A percentile compares a stretch with the other conserved stretches of the same genome.
These are phyloP conservation scores for Apiospora kogelbergensis DNA, from an alignment of 2,329 filamentous ascomycete genomes.

Conservation along the genomic window DNA sequence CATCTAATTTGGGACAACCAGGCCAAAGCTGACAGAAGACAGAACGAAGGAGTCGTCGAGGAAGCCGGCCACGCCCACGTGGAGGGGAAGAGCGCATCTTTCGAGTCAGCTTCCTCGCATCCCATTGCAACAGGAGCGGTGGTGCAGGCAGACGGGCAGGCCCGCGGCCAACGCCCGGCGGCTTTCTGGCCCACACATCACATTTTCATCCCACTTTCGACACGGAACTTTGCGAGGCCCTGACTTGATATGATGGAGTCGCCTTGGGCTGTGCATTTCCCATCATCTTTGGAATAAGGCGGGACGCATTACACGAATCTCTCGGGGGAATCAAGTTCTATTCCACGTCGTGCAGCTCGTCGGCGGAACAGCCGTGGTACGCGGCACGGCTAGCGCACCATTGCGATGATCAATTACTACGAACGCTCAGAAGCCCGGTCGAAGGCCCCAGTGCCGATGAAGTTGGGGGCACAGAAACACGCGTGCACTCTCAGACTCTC, in stretches of 20 bases:
- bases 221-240: neutral
- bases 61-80: neutral
- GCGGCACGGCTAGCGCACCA: neutral
- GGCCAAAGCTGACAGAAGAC: neutral
- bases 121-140: neutral
- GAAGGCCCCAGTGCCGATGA: neutral
- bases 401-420: constrained; percentile 4
- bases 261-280: neutral
- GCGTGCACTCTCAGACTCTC: neutral
- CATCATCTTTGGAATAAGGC: neutral
- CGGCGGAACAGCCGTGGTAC: neutral
- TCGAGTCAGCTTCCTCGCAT: neutral
- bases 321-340: neutral
- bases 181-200: neutral
- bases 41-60: neutral
- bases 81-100: neutral
- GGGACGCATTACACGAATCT: neutral
- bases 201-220: neutral
- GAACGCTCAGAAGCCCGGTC: neutral
- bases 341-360: neutral
- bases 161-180: neutral
- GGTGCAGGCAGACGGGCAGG: neutral
- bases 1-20: neutral
- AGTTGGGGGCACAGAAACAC: neutral
- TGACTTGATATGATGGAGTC: neutral